These are phyloP conservation scores for Asterophora parasitica DNA, from an alignment of 768 basidiomycete genomes.

Conservation along the genomic window DNA sequence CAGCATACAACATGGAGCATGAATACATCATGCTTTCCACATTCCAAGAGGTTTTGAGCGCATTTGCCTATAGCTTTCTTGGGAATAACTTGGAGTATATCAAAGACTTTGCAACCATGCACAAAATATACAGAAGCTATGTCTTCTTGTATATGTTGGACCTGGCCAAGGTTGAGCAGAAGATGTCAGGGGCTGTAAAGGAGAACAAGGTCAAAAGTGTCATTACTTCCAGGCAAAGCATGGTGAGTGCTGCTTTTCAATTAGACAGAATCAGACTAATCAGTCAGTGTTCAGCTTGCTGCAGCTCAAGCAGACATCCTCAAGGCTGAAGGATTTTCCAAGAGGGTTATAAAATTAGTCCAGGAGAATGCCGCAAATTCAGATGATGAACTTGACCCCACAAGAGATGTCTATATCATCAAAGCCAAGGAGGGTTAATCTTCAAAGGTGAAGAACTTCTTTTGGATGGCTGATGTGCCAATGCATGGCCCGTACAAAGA, in stretches of 20 bases:
- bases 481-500: slow-evolving; percentile 1
- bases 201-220: no score
- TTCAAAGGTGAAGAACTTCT: slow-evolving; percentile 1
- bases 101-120: slow-evolving; percentile 10
- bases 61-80: no score
- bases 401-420: slow-evolving; percentile 4
- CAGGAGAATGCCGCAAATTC: slow-evolving; percentile 7
- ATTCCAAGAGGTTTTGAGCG: no score
- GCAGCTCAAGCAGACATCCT: slow-evolving; percentile 3
- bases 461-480: slow-evolving; percentile 7
- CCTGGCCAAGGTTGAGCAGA: no score
- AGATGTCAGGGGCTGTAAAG: no score
- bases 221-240: no score
- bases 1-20: slow-evolving; percentile 15
- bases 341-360: slow-evolving; percentile 2
- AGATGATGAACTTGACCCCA: slow-evolving; percentile 3
- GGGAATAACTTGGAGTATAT: no score
- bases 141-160: no score
- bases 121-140: no score
- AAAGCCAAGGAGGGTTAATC: slow-evolving; percentile 10
- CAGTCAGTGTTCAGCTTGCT: no score
- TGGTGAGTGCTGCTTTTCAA: no score
- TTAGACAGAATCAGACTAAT: no score
- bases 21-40: slow-evolving; percentile 14
- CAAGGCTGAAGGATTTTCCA: slow-evolving; percentile 7